Conservation (phyloP, 176 grass and related monocot species). For the Lolium perenne region DNA sequence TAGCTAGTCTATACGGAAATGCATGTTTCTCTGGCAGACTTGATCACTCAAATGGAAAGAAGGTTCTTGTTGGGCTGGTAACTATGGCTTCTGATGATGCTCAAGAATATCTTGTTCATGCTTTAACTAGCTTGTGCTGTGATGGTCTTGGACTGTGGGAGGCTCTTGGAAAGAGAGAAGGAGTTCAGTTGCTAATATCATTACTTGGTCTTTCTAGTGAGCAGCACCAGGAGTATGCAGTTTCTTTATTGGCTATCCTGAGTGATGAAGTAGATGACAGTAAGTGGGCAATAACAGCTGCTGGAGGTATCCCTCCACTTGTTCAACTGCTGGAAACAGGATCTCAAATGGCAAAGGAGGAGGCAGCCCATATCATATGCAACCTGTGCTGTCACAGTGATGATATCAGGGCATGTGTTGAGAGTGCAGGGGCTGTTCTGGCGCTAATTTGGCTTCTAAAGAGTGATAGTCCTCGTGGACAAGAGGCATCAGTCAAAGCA, state of each 20-base stretch:
- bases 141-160: slow-evolving; percentile 74
- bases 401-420: slow-evolving; percentile 95
- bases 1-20: slow-evolving; percentile 91
- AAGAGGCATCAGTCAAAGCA: slow-evolving; percentile 87
- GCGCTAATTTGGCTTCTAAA: slow-evolving; percentile 93
- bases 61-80: slow-evolving; percentile 76
- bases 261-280: slow-evolving; percentile 95
- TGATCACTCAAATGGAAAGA: slow-evolving; percentile 79
- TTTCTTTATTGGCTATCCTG: slow-evolving; percentile 87
- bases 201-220: slow-evolving; percentile 95
- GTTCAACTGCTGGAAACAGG: slow-evolving; percentile 89
- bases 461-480: slow-evolving; percentile 62
- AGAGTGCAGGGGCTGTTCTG: slow-evolving; percentile 83
- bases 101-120: slow-evolving; percentile 76
- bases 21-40: slow-evolving; percentile 56
- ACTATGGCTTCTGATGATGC: slow-evolving; percentile 90
- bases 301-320: slow-evolving; percentile 93
- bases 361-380: slow-evolving; percentile 84
- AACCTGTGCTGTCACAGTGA: slow-evolving; percentile 92
- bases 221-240: slow-evolving; percentile 94
- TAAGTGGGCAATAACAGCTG: slow-evolving; percentile 98
- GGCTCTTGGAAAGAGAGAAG: slow-evolving; percentile 90
- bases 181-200: slow-evolving; percentile 92
- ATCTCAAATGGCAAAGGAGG: slow-evolving; percentile 91
- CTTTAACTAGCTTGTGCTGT: slow-evolving; percentile 74